phyloP scores from a whole-genome alignment of 495 filamentous ascomycete species.

The Penicillium egyptiacum region DNA sequence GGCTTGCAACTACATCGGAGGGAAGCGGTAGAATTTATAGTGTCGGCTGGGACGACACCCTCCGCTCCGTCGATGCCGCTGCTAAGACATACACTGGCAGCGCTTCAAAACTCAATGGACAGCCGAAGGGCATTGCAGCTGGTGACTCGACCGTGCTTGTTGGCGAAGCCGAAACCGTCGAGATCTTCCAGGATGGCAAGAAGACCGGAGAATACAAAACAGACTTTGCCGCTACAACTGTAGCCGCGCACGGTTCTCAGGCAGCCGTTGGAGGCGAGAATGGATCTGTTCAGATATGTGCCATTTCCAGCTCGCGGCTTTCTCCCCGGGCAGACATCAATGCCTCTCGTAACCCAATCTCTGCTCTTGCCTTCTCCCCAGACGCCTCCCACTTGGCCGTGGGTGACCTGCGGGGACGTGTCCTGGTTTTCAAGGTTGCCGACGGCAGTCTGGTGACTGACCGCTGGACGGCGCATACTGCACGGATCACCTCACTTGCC shows the following conservation, averaged over 20 bases:
- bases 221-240: conserved; percentile 63
- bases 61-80: conserved; percentile 69
- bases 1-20: conserved; percentile 59
- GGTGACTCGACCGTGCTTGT: conserved; percentile 56
- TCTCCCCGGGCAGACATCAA: conserved; percentile 47
- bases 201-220: conserved; percentile 60
- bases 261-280: conserved; percentile 79
- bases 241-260: conserved; percentile 62
- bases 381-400: conserved; percentile 71
- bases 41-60: conserved; percentile 93
- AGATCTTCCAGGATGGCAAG: conserved; percentile 60
- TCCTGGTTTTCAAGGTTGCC: conserved; percentile 65
- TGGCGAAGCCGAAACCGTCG: conserved; percentile 63
- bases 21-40: conserved; percentile 67
- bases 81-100: conserved; percentile 59
- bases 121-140: conserved; percentile 59
- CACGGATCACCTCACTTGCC: conserved; percentile 74
- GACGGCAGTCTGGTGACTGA: conserved; percentile 51
- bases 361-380: conserved; percentile 73
- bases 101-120: conserved; percentile 52
- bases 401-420: conserved; percentile 82
- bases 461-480: conserved; percentile 91
- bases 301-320: conserved; percentile 48
- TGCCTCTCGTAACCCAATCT: conserved; percentile 41
- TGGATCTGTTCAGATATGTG: conserved; percentile 70